Percentiles rank a stretch among this genome's conserved stretches.
Evolutionary conservation across 2,329 filamentous ascomycete species (phyloP).

Genomic region (Penicillium sp.): DNA sequence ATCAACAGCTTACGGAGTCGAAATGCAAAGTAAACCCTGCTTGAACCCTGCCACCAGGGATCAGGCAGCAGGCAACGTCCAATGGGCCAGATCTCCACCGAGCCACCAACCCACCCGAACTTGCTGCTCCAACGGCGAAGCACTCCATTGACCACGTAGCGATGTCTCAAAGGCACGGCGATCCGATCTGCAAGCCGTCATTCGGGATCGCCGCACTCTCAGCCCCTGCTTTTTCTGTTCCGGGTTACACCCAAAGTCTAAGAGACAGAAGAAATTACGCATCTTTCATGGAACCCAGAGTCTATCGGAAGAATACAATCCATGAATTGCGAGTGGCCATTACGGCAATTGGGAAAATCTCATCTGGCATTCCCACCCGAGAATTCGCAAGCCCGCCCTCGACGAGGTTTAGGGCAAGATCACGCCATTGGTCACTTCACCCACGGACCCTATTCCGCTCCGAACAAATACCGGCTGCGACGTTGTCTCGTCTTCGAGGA

Average conservation of each 20-base stretch:
- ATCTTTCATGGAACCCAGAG: neutral
- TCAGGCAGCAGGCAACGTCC: conserved; percentile 8
- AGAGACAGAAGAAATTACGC: neutral
- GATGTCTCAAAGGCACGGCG: conserved; percentile 21
- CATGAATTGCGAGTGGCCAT: no score
- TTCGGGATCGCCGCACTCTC: conserved; percentile 20
- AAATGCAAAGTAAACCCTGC: neutral
- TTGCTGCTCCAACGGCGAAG: conserved; percentile 18
- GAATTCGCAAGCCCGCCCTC: conserved; percentile 6
- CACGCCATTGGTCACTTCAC: conserved; percentile 14
- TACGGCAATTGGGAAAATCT: conserved; percentile 15
- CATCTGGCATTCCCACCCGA: conserved; percentile 27
- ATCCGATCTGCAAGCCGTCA: conserved; percentile 29
- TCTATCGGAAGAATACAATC: no score
- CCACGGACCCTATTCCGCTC: conserved; percentile 17
- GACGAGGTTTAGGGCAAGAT: conserved; percentile 5
- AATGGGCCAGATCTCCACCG: conserved; percentile 6
- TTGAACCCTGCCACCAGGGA: conserved; percentile 7
- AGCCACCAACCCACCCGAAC: conserved; percentile 12
- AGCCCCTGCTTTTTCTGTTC: conserved; percentile 15
- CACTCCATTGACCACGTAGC: conserved; percentile 21
- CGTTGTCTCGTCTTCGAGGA: neutral
- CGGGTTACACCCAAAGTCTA: conserved; percentile 7
- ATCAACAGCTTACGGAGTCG: neutral
- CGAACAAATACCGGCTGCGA: conserved; percentile 21